Percentiles rank a stretch among this genome's conserved stretches.
phyloP scores from a whole-genome alignment of 495 filamentous ascomycete species.

The Rostrohypoxylon terebratum region DNA sequence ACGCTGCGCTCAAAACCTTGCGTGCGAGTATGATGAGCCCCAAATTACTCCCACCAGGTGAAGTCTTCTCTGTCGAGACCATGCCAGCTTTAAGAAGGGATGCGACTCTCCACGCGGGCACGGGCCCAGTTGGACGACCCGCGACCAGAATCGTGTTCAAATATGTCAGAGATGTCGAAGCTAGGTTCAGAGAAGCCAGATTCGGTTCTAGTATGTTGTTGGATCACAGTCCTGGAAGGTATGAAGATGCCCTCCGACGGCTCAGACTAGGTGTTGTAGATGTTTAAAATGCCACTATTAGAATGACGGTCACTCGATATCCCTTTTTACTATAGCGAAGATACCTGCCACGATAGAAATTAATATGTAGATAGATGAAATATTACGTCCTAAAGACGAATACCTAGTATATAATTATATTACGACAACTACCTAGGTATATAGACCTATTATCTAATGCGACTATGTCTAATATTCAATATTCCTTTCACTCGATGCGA shows the following conservation, averaged over 20 bases:
- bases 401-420: background rate
- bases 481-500: background rate
- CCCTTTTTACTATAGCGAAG: slow-evolving; percentile 4
- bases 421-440: background rate
- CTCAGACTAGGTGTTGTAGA: slow-evolving; percentile 52
- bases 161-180: slow-evolving; percentile 74
- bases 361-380: background rate
- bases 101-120: slow-evolving; percentile 59
- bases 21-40: slow-evolving; percentile 74
- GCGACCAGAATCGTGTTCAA: slow-evolving; percentile 74
- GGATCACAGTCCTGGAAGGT: slow-evolving; percentile 80
- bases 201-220: slow-evolving; percentile 79
- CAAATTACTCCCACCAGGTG: slow-evolving; percentile 80
- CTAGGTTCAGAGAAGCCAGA: slow-evolving; percentile 73
- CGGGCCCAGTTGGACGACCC: slow-evolving; percentile 66
- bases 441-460: background rate
- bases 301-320: background rate
- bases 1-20: slow-evolving; percentile 72
- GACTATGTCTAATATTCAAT: background rate
- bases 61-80: slow-evolving; percentile 78
- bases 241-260: slow-evolving; percentile 67
- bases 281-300: slow-evolving; percentile 5
- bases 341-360: background rate
- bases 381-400: slow-evolving; percentile 1
- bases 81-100: slow-evolving; percentile 69